Evolutionary conservation across 1,284 basidiomycete genomes (phyloP).

Genomic region (Gymnopus androsaceus): DNA sequence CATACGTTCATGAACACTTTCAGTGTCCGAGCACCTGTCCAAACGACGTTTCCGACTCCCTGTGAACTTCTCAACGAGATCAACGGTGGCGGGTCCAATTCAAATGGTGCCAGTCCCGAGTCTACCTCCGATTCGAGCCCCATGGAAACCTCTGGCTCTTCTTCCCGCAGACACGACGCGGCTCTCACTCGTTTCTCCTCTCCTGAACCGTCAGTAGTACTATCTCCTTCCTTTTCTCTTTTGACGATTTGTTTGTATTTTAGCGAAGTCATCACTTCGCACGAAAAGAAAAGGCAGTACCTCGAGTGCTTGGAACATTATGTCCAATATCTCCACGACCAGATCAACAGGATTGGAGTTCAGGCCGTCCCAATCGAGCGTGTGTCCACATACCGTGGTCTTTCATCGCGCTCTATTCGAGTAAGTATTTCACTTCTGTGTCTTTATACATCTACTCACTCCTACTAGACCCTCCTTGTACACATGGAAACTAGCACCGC

Average conservation of each 20-base stretch:
- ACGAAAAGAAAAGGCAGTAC: conserved; percentile 75
- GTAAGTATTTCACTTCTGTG: conserved; percentile 24
- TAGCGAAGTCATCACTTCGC: conserved; percentile 69
- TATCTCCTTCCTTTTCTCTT: background rate
- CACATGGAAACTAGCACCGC: conserved; percentile 61
- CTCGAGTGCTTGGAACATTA: conserved; percentile 73
- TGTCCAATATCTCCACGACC: conserved; percentile 62
- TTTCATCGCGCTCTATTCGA: conserved; percentile 58
- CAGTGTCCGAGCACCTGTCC: background rate
- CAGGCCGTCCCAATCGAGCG: conserved; percentile 55
- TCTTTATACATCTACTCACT: background rate
- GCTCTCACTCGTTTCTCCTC: conserved; percentile 18
- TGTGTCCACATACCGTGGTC: conserved; percentile 53
- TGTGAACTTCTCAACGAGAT: conserved; percentile 60
- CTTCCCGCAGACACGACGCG: background rate
- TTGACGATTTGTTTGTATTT: background rate
- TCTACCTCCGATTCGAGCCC: conserved; percentile 5
- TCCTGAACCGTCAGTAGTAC: conserved; percentile 64
- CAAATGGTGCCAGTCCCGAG: conserved; percentile 12
- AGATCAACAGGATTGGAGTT: conserved; percentile 51
- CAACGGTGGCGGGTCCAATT: conserved; percentile 11
- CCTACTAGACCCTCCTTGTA: conserved; percentile 45
- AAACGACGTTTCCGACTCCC: conserved; percentile 59
- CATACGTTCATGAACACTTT: background rate
- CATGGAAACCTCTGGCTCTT: background rate